phyloP scores from a whole-genome alignment of 768 basidiomycete genomes.

The Boletus rubropictus region DNA sequence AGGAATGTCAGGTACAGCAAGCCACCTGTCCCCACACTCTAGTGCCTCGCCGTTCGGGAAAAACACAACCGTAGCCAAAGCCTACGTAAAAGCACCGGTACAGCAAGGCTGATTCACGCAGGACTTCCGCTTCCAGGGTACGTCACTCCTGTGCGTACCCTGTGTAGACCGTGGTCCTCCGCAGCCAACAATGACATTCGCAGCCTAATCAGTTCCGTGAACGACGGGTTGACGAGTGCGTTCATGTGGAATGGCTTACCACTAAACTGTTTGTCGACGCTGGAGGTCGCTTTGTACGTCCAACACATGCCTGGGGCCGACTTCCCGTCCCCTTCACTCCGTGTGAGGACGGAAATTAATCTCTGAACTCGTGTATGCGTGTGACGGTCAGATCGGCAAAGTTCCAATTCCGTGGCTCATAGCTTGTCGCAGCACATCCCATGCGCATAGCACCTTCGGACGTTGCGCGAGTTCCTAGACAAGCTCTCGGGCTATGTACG shows the following conservation, averaged over 20 bases:
- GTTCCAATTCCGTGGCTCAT: conserved; percentile 96
- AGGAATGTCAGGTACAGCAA: conserved; percentile 79
- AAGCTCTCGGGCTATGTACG: conserved; percentile 60
- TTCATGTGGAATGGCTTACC: conserved; percentile 96
- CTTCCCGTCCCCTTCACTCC: neutral
- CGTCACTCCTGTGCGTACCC: conserved; percentile 5
- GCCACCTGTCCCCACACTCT: neutral
- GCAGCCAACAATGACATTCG: conserved; percentile 78
- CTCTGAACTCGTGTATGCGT: neutral
- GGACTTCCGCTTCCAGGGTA: conserved; percentile 67
- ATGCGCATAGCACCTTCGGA: conserved; percentile 47
- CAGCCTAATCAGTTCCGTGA: conserved; percentile 79
- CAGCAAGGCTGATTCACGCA: conserved; percentile 77
- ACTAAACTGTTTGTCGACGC: conserved; percentile 76
- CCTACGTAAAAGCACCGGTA: conserved; percentile 87
- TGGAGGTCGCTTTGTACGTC: conserved; percentile 75
- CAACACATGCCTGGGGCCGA: neutral
- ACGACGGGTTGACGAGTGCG: conserved; percentile 79
- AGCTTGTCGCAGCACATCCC: conserved; percentile 88
- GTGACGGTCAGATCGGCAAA: conserved; percentile 59
- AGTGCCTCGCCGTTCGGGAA: neutral
- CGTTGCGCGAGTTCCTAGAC: conserved; percentile 55
- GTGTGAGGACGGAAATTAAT: neutral
- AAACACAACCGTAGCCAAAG: conserved; percentile 73
- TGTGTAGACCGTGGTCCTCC: neutral